A percentile compares a stretch with the other conserved stretches of the same genome.
Conservation (phyloP, 208 protist genomes). For the Naegleria gruberi region DNA sequence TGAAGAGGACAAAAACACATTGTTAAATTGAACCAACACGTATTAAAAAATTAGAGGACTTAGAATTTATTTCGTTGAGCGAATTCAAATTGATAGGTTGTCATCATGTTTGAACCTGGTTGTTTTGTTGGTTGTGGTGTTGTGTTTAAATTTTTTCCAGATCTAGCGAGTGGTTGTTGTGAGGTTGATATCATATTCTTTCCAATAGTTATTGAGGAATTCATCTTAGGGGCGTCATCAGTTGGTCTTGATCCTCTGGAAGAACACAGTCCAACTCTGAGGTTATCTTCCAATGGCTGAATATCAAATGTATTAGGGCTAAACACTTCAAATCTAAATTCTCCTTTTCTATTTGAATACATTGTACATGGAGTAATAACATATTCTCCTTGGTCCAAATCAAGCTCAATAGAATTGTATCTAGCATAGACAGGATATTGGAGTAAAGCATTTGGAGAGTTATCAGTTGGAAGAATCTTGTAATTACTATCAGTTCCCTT, state of each 20-base stretch:
- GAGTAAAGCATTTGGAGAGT: neutral
- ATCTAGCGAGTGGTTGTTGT: neutral
- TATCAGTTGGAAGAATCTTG: neutral
- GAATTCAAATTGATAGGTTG: neutral
- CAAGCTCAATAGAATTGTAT: neutral
- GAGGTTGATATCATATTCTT: too few species aligned
- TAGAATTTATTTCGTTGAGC: neutral
- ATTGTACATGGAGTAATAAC: constrained; percentile 5
- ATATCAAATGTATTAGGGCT: neutral
- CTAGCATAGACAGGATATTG: constrained; percentile 9
- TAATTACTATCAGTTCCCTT: neutral
- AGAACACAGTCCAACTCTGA: neutral
- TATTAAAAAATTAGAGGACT: too few species aligned
- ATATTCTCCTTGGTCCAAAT: neutral
- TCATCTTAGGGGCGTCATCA: neutral
- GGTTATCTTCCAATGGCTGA: neutral
- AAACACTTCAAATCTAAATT: neutral
- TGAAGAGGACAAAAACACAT: too few species aligned
- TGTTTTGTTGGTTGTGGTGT: neutral
- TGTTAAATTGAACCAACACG: too few species aligned
- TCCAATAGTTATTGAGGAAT: too few species aligned
- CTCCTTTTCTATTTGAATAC: neutral
- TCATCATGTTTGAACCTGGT: neutral
- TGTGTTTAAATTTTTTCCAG: neutral
- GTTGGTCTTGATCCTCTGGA: neutral